phyloP scores from a whole-genome alignment of 495 filamentous ascomycete species.

The Rhypophila decipiens region DNA sequence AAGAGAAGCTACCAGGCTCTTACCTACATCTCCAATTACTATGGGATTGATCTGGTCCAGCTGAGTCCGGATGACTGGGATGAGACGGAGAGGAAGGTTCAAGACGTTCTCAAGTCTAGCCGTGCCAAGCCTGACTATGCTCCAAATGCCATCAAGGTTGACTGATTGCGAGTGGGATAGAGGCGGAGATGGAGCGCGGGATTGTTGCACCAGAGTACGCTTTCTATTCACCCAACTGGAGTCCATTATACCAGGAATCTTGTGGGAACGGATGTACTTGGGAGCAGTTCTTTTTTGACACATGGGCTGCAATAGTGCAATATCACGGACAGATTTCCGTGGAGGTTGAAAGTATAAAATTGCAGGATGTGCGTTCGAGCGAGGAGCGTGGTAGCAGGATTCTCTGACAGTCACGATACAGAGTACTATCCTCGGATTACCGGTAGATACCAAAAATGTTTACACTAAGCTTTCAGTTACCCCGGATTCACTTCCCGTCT shows the following conservation, averaged over 20 bases:
- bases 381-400: too few relatives aligned
- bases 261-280: too few relatives aligned
- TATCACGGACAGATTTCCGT: background rate
- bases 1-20: constrained; percentile 68
- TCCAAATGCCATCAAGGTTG: constrained; percentile 24
- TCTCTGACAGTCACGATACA: background rate
- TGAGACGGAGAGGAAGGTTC: constrained; percentile 69
- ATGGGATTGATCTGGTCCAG: constrained; percentile 45
- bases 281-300: background rate
- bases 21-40: constrained; percentile 68
- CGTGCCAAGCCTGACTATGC: constrained; percentile 58
- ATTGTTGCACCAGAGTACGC: too few relatives aligned
- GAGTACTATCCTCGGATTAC: too few relatives aligned
- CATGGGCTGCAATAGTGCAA: background rate
- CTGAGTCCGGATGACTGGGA: constrained; percentile 71
- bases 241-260: too few relatives aligned
- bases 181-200: too few relatives aligned
- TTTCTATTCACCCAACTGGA: too few relatives aligned
- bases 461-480: too few relatives aligned
- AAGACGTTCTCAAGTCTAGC: constrained; percentile 75
- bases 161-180: background rate
- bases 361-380: background rate
- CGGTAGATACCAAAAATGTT: too few relatives aligned
- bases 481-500: too few relatives aligned
- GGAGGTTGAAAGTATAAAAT: background rate